Base-by-base conservation (phyloP, 495 filamentous ascomycete species). In the Aspergillus asperescens region DNA sequence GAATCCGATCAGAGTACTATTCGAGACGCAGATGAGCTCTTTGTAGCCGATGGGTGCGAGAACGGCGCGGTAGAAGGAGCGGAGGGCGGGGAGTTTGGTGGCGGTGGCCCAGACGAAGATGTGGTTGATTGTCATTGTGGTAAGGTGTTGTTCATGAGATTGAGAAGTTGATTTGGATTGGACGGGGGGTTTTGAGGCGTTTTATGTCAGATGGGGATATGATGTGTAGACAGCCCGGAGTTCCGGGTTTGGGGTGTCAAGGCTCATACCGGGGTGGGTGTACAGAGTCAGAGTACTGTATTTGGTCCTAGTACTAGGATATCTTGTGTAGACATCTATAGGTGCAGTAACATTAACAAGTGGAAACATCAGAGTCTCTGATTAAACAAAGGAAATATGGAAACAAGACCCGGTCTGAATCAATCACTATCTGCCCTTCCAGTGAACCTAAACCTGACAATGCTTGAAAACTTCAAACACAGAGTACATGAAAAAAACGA, bases 101-200 rank as follows among this genome's bases (percentile, higher is more conserved):
- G 44, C 25, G 8, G 52, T 41, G 3, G 44, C 45, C 52, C 52
- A 55, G 16, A 55, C 13, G 35, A 55, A 55, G 29, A 55, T 31
- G 40, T 55, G 52, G 40, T 55, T 55, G 13, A 57, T 52, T 7
- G 54, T 52, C 42, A 52, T 57, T 48, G 41, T 46, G 46, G 29
- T 10, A 3, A 12, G 29, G 29, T 28, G 5, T 28, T 28, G 25
- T 9, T 28, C 25, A 28, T 5, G 9, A 28, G 25, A 28, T 28
- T 5, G 25, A 28, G 9, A n/a, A n/a, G n/a, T n/a, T n/a, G n/a
- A n/a, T n/a, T n/a, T n/a, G n/a, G n/a, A n/a, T n/a, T n/a, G n/a
- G n/a, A n/a, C n/a, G n/a, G n/a, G n/a, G n/a, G n/a, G n/a, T n/a
- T n/a, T n/a, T n/a, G n/a, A n/a, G n/a, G n/a, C n/a, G n/a, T n/a